Percentiles rank a stretch among this genome's conserved stretches.
These are phyloP conservation scores for Colletotrichum karsti DNA, from an alignment of 2,329 filamentous ascomycete species.

Conservation along the genomic window DNA sequence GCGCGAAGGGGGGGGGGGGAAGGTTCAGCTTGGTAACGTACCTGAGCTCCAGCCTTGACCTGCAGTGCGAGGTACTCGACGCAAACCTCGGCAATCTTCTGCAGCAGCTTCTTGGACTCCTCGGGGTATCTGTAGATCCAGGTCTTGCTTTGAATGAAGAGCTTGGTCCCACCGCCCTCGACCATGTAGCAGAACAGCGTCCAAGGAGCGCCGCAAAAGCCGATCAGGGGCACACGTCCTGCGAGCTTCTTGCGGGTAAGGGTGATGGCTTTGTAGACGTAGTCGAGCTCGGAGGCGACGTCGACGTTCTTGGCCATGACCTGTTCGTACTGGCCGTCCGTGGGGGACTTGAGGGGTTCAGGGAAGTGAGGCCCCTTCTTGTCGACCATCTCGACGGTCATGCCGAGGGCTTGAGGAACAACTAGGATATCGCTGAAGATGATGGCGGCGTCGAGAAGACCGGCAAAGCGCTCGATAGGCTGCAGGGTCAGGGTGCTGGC, in stretches of 20 bases:
- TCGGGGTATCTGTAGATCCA: conserved; percentile 93
- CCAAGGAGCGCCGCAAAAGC: conserved; percentile 97
- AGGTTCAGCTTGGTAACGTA: conserved; percentile 45
- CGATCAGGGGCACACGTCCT: conserved; percentile 90
- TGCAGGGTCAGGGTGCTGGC: conserved; percentile 94
- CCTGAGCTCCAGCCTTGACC: conserved; percentile 91
- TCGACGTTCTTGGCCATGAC: conserved; percentile 83
- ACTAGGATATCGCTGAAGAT: conserved; percentile 99
- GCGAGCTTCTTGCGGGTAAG: conserved; percentile 87
- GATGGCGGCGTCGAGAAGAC: conserved; percentile 94
- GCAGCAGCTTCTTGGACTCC: conserved; percentile 81
- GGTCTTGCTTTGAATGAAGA: conserved; percentile 93
- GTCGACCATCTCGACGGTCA: conserved; percentile 98
- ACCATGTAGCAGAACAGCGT: conserved; percentile 99
- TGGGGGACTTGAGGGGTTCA: conserved; percentile 78
- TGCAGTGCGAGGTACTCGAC: conserved; percentile 94
- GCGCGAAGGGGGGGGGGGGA: neutral
- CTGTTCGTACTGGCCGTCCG: conserved; percentile 83
- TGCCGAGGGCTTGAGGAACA: conserved; percentile 96
- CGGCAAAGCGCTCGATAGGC: conserved; percentile 89
- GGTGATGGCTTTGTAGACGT: conserved; percentile 96
- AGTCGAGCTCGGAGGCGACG: conserved; percentile 84
- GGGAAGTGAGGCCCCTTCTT: conserved; percentile 98
- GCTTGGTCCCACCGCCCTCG: conserved; percentile 93
- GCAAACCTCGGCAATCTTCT: conserved; percentile 93